Percentiles rank a stretch among this genome's conserved stretches.
phyloP scores from a whole-genome alignment of 2,329 filamentous ascomycete species.

The Nigrospora oryzae region DNA sequence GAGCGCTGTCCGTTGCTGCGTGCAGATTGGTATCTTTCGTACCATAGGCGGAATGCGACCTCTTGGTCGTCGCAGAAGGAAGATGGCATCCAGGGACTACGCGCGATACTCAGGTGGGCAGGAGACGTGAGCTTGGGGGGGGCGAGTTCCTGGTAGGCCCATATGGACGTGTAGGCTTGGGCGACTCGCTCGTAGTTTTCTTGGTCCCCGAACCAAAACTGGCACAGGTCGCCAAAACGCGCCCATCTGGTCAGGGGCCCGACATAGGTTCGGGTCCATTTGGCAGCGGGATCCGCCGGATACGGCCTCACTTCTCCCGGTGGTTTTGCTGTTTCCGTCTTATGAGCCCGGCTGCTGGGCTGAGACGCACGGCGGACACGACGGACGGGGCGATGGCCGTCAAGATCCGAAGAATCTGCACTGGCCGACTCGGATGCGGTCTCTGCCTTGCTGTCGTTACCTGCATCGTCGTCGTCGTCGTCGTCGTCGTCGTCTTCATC shows the following conservation, averaged over 20 bases:
- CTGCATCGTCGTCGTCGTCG: neutral
- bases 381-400: neutral
- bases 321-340: slow-evolving; percentile 4
- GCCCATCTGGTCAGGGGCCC: slow-evolving; percentile 23
- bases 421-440: neutral
- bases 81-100: slow-evolving; percentile 16
- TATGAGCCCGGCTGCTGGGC: slow-evolving; percentile 4
- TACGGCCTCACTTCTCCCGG: slow-evolving; percentile 17
- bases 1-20: slow-evolving; percentile 10
- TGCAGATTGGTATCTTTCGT: slow-evolving; percentile 10
- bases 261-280: slow-evolving; percentile 22
- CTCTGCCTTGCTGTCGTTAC: neutral
- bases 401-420: neutral
- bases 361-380: slow-evolving; percentile 1
- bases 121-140: slow-evolving; percentile 16
- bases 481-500: slow-evolving; percentile 3
- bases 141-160: slow-evolving; percentile 18
- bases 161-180: slow-evolving; percentile 14
- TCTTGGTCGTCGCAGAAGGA: slow-evolving; percentile 12
- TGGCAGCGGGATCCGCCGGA: slow-evolving; percentile 19
- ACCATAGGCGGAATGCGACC: slow-evolving; percentile 13
- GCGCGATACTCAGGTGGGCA: slow-evolving; percentile 10
- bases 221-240: slow-evolving; percentile 15
- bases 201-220: slow-evolving; percentile 20
- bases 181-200: slow-evolving; percentile 12